These are phyloP conservation scores for Geranium rotundifolium DNA, from an alignment of 345 rosid species.

Conservation along the genomic window DNA sequence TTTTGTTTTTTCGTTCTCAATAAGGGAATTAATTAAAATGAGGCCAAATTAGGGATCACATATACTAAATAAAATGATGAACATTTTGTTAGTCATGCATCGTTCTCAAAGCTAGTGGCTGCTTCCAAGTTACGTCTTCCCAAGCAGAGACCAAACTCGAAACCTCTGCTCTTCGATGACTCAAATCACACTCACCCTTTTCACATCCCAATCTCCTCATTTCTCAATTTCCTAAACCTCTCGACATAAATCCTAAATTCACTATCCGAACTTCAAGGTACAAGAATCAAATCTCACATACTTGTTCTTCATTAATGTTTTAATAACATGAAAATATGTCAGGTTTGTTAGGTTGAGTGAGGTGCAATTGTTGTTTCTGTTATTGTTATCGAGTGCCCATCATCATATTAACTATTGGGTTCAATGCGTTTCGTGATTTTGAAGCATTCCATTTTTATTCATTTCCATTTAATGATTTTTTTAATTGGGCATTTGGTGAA, in stretches of 20 bases:
- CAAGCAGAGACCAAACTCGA: not conserved
- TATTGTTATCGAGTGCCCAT: conserved; percentile 25
- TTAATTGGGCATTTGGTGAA: conserved; percentile 17
- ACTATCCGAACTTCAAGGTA: not conserved
- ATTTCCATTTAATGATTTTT: not conserved
- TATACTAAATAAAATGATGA: too few species aligned
- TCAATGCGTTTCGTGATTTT: conserved; percentile 28
- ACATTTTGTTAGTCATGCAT: too few species aligned
- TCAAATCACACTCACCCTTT: not conserved
- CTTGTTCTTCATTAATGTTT: too few species aligned
- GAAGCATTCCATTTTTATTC: conserved; percentile 24
- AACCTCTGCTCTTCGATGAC: not conserved
- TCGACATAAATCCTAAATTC: not conserved
- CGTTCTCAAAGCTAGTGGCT: not conserved
- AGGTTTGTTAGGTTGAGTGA: conserved; percentile 20
- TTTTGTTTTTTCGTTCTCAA: too few species aligned
- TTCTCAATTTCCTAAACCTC: not conserved
- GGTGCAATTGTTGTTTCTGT: conserved; percentile 9
- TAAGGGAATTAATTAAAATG: too few species aligned
- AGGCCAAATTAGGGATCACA: too few species aligned
- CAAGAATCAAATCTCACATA: not conserved
- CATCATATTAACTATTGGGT: conserved; percentile 5
- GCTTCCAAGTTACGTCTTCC: not conserved
- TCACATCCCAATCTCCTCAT: not conserved
- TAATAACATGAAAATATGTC: not conserved